Evolutionary conservation across 805 yeast genomes (phyloP), one percentile per base, ranked within the genome.

Genomic region (Spathaspora boniae): DNA sequence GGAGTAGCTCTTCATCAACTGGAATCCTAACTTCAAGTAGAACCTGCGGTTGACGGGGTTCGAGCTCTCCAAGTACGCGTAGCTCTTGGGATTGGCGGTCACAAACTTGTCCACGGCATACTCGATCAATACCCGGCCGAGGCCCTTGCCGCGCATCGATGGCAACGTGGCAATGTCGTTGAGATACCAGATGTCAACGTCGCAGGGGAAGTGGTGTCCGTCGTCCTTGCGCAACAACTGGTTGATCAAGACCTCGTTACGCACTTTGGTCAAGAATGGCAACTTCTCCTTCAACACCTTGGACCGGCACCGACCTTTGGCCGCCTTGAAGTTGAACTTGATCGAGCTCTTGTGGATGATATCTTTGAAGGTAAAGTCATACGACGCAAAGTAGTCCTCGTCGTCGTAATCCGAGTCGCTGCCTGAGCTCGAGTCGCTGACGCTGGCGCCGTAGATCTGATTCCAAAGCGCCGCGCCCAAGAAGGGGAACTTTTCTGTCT

Each of bases 91-190:
- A 6, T 40, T 40, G 32, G 51, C 51, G 31, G 58, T 63, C 41
- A 72, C 60, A 49, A 58, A 74, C 41, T 70, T 62, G 27, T 71
- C 69, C 36, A 74, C 61, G 34, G 72, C 75, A 50, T 63, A 66
- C 42, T 75, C 72, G 33, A 77, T 58, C 41, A 78, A 58, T 40
- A 65, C 57, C 49, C 75, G 64, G 23, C 80, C 79, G 45, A 74
- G 63, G 16, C 82, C 81, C 47, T 72, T 73, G 35, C 83, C 82
- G 49, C 78, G 62, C 58, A 78, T 78, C 26, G 66, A 53, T 6
- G 80, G 79, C 29, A 73, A 59, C 16, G 78, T 75, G 27, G 82
- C 82, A 35, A 78, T 62, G 50, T 78, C 82, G 30, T 72, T 65
- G 42, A 78, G 60, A 50, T 78, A 78, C 82, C 82, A 78, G 32